Base-by-base conservation (phyloP, 1,284 basidiomycete genomes). In the Sanguinoderma infundibulare region DNA sequence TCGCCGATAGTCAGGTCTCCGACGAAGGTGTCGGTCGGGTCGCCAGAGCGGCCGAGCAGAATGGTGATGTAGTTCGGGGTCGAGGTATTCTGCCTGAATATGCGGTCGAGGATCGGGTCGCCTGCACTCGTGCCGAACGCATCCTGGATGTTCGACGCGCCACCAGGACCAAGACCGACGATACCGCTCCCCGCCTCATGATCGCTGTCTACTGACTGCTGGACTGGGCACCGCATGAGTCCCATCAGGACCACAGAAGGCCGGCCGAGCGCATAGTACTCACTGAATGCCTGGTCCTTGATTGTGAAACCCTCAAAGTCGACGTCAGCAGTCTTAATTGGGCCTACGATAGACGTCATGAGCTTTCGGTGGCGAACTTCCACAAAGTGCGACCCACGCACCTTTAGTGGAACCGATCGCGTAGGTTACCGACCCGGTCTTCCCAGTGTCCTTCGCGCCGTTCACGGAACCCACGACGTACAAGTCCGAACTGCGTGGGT, bases 231-330 rank as follows among this genome's bases (percentile, higher is more conserved):
- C 9, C 22, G 40, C 12, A 20, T 24, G 15, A 32, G 17, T n/a
- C 2, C n/a, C 22, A 10, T 60, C 20, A 44, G 34, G 15, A 52
- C 32, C 55, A 8, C 7, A 44, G 38, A 7, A 55, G 28, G 44
- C 24, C 6, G 8, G 20, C 5, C 15, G 7, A 28, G 17, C 1
- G n/a, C 38, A 17, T 6, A n/a, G 38, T 30, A 75, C 85, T 57
- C 60, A 90, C 88, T 79, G 69, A 83, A 91, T n/a, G 85, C 88
- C 67, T 91, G 89, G 40, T 83, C 72, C 1, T 78, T 67, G 44
- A 90, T 76, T 0, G 70, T 77, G 70, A 81, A 85, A 3, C 82
- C 85, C 32, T 82, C 81, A 63, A 90, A 87, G 2, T 77, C 74
- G 10, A 90, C 69, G 1, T 73, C 69, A 12, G 83, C 85, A 0